Conservation (phyloP, 2,329 filamentous ascomycete genomes). For the Microdochium trichocladiopsis region DNA sequence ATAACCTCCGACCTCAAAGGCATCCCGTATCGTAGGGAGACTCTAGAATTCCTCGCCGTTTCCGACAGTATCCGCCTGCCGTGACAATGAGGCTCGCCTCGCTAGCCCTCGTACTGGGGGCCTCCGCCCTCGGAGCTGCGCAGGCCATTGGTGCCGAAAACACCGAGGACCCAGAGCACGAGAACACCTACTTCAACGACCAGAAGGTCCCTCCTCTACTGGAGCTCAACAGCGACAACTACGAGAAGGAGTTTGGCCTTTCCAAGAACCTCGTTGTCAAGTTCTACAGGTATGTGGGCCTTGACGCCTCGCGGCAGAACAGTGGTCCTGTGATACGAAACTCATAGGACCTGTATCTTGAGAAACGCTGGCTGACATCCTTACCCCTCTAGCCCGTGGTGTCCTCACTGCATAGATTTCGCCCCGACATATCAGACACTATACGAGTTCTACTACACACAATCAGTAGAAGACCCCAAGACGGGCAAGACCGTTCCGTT, state of each 20-base stretch:
- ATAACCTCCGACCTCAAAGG: background rate
- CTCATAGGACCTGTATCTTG: too few relatives aligned
- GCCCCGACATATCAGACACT: slow-evolving; percentile 85
- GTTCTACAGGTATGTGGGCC: slow-evolving; percentile 54
- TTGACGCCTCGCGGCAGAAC: too few relatives aligned
- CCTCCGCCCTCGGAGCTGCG: slow-evolving; percentile 30
- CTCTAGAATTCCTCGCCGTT: too few relatives aligned
- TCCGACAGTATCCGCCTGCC: background rate
- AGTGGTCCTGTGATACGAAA: too few relatives aligned
- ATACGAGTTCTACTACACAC: slow-evolving; percentile 89
- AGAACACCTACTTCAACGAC: slow-evolving; percentile 57
- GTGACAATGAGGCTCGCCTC: slow-evolving; percentile 35
- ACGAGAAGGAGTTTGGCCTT: slow-evolving; percentile 47
- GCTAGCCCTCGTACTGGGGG: slow-evolving; percentile 39
- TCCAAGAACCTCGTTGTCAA: slow-evolving; percentile 50
- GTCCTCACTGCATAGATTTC: slow-evolving; percentile 69
- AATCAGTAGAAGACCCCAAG: slow-evolving; percentile 58
- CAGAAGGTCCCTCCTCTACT: slow-evolving; percentile 58
- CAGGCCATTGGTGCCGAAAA: slow-evolving; percentile 25
- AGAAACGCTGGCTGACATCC: background rate
- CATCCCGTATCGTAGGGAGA: too few relatives aligned
- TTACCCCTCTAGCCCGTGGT: slow-evolving; percentile 43
- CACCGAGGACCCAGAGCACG: slow-evolving; percentile 26
- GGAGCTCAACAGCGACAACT: slow-evolving; percentile 50
- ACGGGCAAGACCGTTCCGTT: slow-evolving; percentile 55